Conservation (phyloP, 1,284 basidiomycete genomes). For the Irpex sp. region DNA sequence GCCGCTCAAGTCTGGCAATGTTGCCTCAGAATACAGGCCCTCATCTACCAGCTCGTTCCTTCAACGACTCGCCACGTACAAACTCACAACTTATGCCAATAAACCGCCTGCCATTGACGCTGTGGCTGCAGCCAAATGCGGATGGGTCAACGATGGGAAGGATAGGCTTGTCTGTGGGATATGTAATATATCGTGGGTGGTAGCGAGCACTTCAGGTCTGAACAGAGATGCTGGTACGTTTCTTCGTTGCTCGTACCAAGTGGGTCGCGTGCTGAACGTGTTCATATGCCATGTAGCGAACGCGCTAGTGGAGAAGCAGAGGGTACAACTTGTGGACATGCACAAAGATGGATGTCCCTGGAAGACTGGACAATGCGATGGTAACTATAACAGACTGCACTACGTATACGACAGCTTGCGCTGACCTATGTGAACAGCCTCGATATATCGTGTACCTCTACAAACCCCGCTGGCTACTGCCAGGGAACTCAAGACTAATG, state of each 20-base stretch:
- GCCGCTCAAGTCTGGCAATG: conserved; percentile 22
- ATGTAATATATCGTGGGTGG: conserved; percentile 66
- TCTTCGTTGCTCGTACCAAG: conserved; percentile 11
- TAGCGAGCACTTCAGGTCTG: conserved; percentile 61
- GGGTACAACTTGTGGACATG: conserved; percentile 50
- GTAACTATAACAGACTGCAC: conserved; percentile 19
- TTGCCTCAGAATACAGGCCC: conserved; percentile 60
- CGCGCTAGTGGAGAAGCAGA: conserved; percentile 67
- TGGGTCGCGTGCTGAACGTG: conserved; percentile 14
- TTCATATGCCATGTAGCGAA: conserved; percentile 38
- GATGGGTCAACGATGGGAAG: conserved; percentile 75
- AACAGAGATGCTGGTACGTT: conserved; percentile 66
- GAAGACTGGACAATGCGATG: conserved; percentile 71
- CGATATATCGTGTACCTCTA: conserved; percentile 70
- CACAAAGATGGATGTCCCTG: conserved; percentile 80
- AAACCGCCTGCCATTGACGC: conserved; percentile 70
- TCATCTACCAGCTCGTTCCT: conserved; percentile 69
- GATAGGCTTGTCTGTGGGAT: conserved; percentile 68
- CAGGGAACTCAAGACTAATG: conserved; percentile 51
- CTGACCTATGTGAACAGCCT: conserved; percentile 34
- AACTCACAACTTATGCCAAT: conserved; percentile 69
- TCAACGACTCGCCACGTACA: conserved; percentile 66
- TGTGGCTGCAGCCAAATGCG: conserved; percentile 70
- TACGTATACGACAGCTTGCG: too few species aligned
- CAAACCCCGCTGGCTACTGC: conserved; percentile 57